Percentiles rank a stretch among this genome's conserved stretches.
Conservation (phyloP, 192 early-diverging fungal species). For the Backusella circina region DNA sequence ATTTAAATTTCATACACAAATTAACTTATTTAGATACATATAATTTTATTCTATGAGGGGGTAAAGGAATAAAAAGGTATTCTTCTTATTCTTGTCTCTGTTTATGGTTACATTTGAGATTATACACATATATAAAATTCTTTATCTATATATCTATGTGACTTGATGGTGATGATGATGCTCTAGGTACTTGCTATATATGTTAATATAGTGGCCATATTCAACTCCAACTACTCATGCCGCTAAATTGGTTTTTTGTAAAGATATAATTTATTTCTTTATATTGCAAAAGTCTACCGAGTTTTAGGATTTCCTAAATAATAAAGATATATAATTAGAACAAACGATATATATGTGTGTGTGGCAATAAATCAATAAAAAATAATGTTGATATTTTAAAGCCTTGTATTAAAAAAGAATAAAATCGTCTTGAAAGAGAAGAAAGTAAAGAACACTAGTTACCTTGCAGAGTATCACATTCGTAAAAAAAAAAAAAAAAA, state of each 20-base stretch:
- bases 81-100: too few relatives aligned
- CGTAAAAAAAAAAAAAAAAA: too few relatives aligned
- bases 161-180: not conserved
- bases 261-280: not conserved
- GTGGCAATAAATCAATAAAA: not conserved
- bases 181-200: not conserved
- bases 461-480: not conserved
- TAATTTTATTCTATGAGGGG: too few relatives aligned
- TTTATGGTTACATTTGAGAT: too few relatives aligned
- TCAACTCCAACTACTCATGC: not conserved
- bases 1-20: constrained; percentile 8
- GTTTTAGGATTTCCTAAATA: not conserved
- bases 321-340: not conserved
- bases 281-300: not conserved
- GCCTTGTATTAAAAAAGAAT: not conserved
- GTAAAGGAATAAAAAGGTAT: too few relatives aligned
- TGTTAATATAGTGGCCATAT: not conserved
- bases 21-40: not conserved
- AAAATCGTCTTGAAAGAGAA: not conserved
- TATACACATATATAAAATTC: too few relatives aligned
- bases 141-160: too few relatives aligned
- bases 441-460: not conserved
- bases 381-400: too few relatives aligned
- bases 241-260: not conserved
- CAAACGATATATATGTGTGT: not conserved